Evolutionary conservation across 768 basidiomycete genomes (phyloP).

Genomic region (Boletus rubroflammeus): DNA sequence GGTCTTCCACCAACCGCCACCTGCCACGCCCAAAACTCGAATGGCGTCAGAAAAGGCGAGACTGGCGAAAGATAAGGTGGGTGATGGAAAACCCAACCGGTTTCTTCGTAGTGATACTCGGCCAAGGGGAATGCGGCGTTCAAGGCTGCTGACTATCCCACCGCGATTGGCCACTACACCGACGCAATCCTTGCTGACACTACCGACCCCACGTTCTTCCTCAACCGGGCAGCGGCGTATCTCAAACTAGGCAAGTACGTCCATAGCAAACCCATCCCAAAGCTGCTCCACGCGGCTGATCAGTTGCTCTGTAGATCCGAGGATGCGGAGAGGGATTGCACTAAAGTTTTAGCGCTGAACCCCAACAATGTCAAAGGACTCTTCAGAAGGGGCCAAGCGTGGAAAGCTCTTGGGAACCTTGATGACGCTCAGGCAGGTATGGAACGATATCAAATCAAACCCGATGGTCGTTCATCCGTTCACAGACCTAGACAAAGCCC

Average conservation of each 20-base stretch:
- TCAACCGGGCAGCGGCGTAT: slow-evolving; percentile 90
- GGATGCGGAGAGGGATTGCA: slow-evolving; percentile 82
- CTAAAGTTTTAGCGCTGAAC: slow-evolving; percentile 53
- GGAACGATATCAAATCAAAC: neutral
- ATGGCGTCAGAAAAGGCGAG: slow-evolving; percentile 37
- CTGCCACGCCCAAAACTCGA: neutral
- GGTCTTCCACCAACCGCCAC: slow-evolving; percentile 8
- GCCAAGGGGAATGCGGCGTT: slow-evolving; percentile 83
- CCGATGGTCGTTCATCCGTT: neutral
- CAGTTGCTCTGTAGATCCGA: slow-evolving; percentile 46
- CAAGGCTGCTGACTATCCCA: slow-evolving; percentile 72
- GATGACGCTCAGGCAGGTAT: slow-evolving; percentile 59
- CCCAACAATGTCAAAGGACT: slow-evolving; percentile 70
- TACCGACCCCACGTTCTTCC: slow-evolving; percentile 69
- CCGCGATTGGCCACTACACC: slow-evolving; percentile 85
- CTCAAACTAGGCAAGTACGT: slow-evolving; percentile 94
- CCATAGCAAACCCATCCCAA: neutral
- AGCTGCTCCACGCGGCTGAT: neutral
- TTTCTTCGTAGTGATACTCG: neutral
- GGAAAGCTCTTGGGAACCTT: slow-evolving; percentile 50
- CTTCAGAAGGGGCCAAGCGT: slow-evolving; percentile 76
- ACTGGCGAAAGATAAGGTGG: slow-evolving; percentile 33
- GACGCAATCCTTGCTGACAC: slow-evolving; percentile 70
- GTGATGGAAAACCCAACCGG: neutral
- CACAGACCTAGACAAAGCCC: slow-evolving; percentile 59